A percentile compares a stretch with the other conserved stretches of the same genome.
Conservation (phyloP, 805 yeast genomes). For the Hanseniaspora guilliermondii region DNA sequence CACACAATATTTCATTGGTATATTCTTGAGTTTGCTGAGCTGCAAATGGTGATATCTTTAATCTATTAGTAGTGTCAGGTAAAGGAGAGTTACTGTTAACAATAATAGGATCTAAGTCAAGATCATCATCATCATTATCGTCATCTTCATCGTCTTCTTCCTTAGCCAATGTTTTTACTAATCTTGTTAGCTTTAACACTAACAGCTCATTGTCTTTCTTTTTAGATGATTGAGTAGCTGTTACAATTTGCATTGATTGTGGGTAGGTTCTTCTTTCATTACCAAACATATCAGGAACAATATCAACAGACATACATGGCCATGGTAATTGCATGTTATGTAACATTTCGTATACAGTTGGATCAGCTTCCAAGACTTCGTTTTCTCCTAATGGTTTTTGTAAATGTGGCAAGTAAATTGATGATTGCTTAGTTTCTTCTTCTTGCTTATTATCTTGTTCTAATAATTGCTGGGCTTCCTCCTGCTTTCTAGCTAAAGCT, state of each 20-base stretch:
- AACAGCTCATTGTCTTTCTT: constrained; percentile 81
- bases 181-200: constrained; percentile 67
- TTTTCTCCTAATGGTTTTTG: constrained; percentile 87
- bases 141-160: constrained; percentile 62
- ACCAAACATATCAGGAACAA: constrained; percentile 78
- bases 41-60: constrained; percentile 73
- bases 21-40: constrained; percentile 21
- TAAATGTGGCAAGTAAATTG: constrained; percentile 72
- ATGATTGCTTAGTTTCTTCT: constrained; percentile 26
- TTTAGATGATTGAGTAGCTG: constrained; percentile 87
- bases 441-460: constrained; percentile 31
- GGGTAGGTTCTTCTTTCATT: constrained; percentile 82
- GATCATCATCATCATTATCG: constrained; percentile 62
- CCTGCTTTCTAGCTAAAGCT: constrained; percentile 29
- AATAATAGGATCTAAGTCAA: constrained; percentile 70
- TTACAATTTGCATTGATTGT: constrained; percentile 68
- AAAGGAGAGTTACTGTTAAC: constrained; percentile 73
- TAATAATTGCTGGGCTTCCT: constrained; percentile 28
- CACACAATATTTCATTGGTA: constrained; percentile 66
- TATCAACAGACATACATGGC: constrained; percentile 90
- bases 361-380: constrained; percentile 93
- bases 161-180: constrained; percentile 75
- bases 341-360: constrained; percentile 88
- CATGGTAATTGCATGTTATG: constrained; percentile 89
- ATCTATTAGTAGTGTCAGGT: constrained; percentile 74